A percentile compares a stretch with the other conserved stretches of the same genome.
Conservation (phyloP, 257 asterid genomes). For the Lycium ferocissimum region DNA sequence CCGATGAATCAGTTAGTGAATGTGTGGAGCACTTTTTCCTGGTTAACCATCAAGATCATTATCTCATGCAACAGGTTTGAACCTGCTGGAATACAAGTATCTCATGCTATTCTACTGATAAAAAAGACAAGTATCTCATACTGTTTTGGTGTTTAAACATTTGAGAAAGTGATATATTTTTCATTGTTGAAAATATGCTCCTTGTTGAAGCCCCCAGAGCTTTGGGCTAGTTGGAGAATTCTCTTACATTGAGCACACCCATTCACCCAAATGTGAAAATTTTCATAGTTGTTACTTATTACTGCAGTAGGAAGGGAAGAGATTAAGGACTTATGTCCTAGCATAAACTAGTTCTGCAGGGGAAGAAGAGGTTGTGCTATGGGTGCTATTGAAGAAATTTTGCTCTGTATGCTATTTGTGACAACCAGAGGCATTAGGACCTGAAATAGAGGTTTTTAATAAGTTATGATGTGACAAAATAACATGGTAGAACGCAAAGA, state of each 20-base stretch:
- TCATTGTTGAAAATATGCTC: slow-evolving; percentile 64
- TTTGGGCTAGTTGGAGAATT: slow-evolving; percentile 18
- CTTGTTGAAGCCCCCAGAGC: slow-evolving; percentile 23
- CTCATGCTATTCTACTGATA: slow-evolving; percentile 20
- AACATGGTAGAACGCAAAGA: not conserved
- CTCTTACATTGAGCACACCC: not conserved
- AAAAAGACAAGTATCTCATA: not conserved
- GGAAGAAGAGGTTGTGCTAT: not conserved
- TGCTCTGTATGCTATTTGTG: not conserved
- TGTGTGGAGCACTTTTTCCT: slow-evolving; percentile 93
- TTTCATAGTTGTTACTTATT: not conserved
- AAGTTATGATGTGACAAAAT: slow-evolving; percentile 13
- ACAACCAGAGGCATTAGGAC: not conserved
- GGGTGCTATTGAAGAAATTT: not conserved
- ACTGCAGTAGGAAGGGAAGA: not conserved
- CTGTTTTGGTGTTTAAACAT: not conserved
- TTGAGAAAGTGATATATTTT: slow-evolving; percentile 30
- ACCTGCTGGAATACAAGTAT: slow-evolving; percentile 15
- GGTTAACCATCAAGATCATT: slow-evolving; percentile 94
- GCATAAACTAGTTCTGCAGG: not conserved
- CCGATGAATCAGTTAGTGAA: slow-evolving; percentile 83
- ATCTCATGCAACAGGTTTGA: slow-evolving; percentile 87
- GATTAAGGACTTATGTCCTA: not conserved
- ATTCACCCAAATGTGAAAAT: not conserved
- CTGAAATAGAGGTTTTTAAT: not conserved